Conservation (phyloP, 805 yeast species). For the Ogataea salicorniae region DNA sequence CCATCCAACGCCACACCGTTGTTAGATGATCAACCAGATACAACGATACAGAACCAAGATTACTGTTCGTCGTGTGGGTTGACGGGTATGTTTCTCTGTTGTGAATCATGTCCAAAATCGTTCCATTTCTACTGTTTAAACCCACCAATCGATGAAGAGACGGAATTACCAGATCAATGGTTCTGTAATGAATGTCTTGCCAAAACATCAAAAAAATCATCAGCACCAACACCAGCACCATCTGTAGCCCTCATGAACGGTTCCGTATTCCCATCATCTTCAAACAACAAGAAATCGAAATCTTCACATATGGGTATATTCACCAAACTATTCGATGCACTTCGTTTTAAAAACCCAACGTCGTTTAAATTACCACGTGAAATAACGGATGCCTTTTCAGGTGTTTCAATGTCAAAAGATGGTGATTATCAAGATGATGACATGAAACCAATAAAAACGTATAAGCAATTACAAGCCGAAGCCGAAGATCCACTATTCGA, state of each 20-base stretch:
- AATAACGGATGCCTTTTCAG: conserved; percentile 67
- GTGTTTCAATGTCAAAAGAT: conserved; percentile 57
- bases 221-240: too few species aligned
- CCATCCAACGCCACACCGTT: conserved; percentile 2
- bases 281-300: not conserved
- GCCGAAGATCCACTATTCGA: conserved; percentile 53
- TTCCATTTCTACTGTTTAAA: conserved; percentile 89
- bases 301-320: conserved; percentile 39
- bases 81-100: conserved; percentile 83
- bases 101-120: conserved; percentile 88
- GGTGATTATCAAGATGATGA: conserved; percentile 73
- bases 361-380: conserved; percentile 64
- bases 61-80: conserved; percentile 89
- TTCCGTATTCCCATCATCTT: too few species aligned
- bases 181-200: conserved; percentile 71
- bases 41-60: conserved; percentile 60
- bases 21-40: conserved; percentile 5
- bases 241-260: too few species aligned
- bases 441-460: conserved; percentile 42
- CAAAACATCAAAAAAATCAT: conserved; percentile 23
- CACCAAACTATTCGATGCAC: conserved; percentile 51
- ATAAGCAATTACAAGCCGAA: conserved; percentile 42
- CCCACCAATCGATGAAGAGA: conserved; percentile 75
- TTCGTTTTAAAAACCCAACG: conserved; percentile 57
- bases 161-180: conserved; percentile 80